These are phyloP conservation scores for Puccinia coronata DNA, from an alignment of 1,284 basidiomycete species.

Conservation along the genomic window DNA sequence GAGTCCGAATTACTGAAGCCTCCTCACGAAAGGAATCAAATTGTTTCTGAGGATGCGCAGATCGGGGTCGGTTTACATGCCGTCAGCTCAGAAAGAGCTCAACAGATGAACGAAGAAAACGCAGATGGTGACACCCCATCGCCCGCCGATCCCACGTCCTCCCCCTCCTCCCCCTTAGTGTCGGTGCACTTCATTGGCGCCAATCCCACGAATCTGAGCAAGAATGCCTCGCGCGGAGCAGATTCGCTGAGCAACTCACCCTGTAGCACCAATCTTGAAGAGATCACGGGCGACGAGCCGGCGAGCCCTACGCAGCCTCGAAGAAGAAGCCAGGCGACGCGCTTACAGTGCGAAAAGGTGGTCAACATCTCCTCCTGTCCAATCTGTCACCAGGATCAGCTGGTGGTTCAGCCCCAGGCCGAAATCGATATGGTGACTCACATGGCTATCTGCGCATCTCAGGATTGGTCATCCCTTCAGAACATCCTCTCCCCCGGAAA, in stretches of 20 bases:
- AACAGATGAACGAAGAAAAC: not conserved
- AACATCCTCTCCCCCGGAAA: conserved; percentile 72
- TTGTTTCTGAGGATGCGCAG: conserved; percentile 21
- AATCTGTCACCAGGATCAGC: conserved; percentile 82
- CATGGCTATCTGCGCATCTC: conserved; percentile 82
- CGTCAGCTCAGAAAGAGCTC: not conserved
- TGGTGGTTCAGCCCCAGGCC: conserved; percentile 77
- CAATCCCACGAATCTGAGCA: conserved; percentile 24
- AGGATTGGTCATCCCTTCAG: conserved; percentile 87
- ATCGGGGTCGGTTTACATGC: conserved; percentile 3
- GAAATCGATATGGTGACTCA: conserved; percentile 72
- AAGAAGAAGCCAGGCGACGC: not conserved
- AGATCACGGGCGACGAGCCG: not conserved
- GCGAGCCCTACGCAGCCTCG: not conserved
- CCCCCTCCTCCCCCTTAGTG: not conserved
- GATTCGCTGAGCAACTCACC: not conserved
- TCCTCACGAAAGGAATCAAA: conserved; percentile 7
- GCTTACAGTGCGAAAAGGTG: conserved; percentile 67
- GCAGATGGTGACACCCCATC: not conserved
- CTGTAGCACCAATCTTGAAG: not conserved
- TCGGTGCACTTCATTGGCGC: conserved; percentile 34
- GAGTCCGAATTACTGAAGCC: conserved; percentile 69
- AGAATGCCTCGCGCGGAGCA: not conserved
- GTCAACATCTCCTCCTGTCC: conserved; percentile 95
- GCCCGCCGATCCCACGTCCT: not conserved